Evolutionary conservation across 176 grass and related monocot genomes (phyloP).

Genomic region (Triticum turgidum): DNA sequence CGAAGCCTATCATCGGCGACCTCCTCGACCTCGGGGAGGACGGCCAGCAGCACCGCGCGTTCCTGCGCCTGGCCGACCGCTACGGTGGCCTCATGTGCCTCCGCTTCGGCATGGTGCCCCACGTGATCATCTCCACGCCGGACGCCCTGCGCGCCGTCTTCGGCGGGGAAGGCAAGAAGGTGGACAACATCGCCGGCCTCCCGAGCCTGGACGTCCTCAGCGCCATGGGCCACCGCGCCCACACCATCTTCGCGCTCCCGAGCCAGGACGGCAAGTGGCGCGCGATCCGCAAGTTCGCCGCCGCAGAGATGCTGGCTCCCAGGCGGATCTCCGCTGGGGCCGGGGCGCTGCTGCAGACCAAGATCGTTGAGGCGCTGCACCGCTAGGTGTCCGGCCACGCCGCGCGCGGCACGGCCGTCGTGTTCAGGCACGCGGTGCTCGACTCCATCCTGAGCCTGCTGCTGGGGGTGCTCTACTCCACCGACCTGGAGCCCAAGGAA

Average conservation of each 20-base stretch:
- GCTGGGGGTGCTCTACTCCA: conserved; percentile 26
- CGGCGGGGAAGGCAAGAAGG: not conserved
- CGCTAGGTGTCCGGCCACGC: not conserved
- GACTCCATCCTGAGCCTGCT: conserved; percentile 30
- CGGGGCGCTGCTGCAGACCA: not conserved
- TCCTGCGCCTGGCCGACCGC: not conserved
- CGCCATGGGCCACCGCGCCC: not conserved
- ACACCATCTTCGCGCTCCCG: conserved; percentile 5
- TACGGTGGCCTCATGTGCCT: not conserved
- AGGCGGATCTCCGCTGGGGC: not conserved
- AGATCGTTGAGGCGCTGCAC: not conserved
- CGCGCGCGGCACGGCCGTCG: not conserved
- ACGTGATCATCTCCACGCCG: not conserved
- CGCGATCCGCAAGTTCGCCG: conserved; percentile 4
- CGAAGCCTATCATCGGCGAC: not conserved
- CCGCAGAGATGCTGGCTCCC: not conserved
- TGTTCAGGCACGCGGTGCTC: conserved; percentile 26
- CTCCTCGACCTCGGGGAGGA: not conserved
- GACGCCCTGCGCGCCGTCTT: not conserved
- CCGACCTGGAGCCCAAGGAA: conserved; percentile 16
- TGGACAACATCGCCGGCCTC: not conserved
- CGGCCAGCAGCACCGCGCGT: not conserved
- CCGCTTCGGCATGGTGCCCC: conserved; percentile 12
- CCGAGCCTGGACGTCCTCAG: conserved; percentile 2
- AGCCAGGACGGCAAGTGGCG: not conserved